Base-by-base conservation (phyloP, 2,329 filamentous ascomycete genomes). In the Leptodontidium sp. region DNA sequence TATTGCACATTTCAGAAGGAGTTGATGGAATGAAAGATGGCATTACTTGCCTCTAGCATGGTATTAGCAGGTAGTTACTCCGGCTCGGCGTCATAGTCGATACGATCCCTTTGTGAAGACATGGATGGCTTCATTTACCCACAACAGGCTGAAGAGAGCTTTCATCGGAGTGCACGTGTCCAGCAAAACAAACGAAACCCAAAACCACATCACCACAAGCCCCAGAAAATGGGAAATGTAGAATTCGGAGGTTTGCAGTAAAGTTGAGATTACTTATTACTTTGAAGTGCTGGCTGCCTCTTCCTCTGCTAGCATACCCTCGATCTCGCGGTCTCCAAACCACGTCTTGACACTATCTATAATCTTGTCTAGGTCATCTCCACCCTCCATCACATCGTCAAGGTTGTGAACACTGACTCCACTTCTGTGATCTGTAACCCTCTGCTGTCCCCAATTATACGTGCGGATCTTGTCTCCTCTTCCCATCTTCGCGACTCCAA, bases 391-490 rank as follows among this genome's bases (percentile, higher is more conserved):
- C 32, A 92, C 86, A 78, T 87, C 85, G 70, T 89, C 86, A 50
- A 93, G 79, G 77, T 90, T 87, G 75, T 91, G 85, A 61, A 90
- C 81, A 65, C 88, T 91, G 29, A 87, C 80, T 9, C 90, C 90
- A 77, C 88, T 91, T 58, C 91, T 82, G 79, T 93, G 91, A 80
- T 93, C 91, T 15, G 90, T 92, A 62, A 92, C 90, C 66, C 91
- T 82, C 78, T 90, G 90, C 79, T 93, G 89, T 4, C 84, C 84
- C 79, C 84, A 92, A 77, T 93, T 93, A 78, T 93, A 93, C 9
- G 91, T 93, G 69, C 91, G 82, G 68, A 99, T 91, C 83, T 99
- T 99, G 82, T 98, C 94, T 58, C 93, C 93, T 52, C 96, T 87
- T 6, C 94, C 96, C 82, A 96, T 94, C 76, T 91, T 91, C 67